Base-by-base conservation (phyloP, 371 early-diverging fungal species). In the Funneliformis caledonium region DNA sequence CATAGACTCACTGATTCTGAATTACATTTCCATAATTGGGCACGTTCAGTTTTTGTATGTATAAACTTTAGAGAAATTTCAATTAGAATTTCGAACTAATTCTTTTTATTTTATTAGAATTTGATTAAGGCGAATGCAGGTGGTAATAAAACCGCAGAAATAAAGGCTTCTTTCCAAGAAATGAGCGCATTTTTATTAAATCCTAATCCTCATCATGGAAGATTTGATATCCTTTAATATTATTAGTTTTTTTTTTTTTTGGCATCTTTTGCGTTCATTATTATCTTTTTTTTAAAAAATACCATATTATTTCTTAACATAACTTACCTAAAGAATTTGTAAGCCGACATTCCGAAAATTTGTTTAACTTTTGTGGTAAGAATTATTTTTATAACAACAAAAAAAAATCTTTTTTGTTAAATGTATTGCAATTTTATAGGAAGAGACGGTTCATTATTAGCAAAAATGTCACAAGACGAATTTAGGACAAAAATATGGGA, bases 261-360 rank as follows among this genome's bases (percentile, higher is more conserved):
- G 45, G n/a, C 19, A 9, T 19, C 2, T 16, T 2, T 43, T 43
- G 8, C 3, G 37, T 14, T 42, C 5, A 19, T 69, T 14, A 69
- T 19, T 19, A 42, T 47, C 2, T 11, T 3, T 67, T 33, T 12
- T 33, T 14, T 9, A n/a, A 5, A 22, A 31, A n/a, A 62, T 26
- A 26, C 22, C n/a, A 65, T 65, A 14, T 26, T 26, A 48, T 72
- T 56, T 26, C 72, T 72, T 72, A 48, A 48, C 48, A 11, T 72
- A 26, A 47, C 19, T 48, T 72, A 72, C 72, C 47, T 72, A 72
- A 72, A 47, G 48, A 72, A 72, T 72, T 72, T 72, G 72, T 26
- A n/a, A 22, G n/a, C 31, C 72, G 72, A 22, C 72, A 72, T 48
- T 42, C 72, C 1, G 48, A 72, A 12, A 0, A 72, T 47, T 5